A percentile compares a stretch with the other conserved stretches of the same genome.
phyloP scores from a whole-genome alignment of 2,329 filamentous ascomycete species.

The Penicillium sp. region DNA sequence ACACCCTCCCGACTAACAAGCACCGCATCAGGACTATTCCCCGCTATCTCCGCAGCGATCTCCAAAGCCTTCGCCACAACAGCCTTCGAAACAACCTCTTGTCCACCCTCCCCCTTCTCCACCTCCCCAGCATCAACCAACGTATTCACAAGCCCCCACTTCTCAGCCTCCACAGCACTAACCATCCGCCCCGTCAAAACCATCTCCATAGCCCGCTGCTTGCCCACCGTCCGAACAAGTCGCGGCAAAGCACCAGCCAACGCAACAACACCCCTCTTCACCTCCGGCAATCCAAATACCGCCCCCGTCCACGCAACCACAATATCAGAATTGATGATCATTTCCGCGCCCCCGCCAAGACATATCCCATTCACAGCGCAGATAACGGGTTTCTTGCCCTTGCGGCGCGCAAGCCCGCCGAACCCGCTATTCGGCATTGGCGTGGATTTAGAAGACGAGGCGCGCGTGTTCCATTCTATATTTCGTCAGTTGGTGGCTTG shows the following conservation, averaged over 20 bases:
- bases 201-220: constrained; percentile 72
- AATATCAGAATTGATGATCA: constrained; percentile 71
- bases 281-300: constrained; percentile 71
- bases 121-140: constrained; percentile 48
- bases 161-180: constrained; percentile 59
- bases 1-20: constrained; percentile 73
- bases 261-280: constrained; percentile 69
- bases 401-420: constrained; percentile 47
- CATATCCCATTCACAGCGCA: constrained; percentile 76
- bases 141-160: constrained; percentile 72
- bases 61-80: constrained; percentile 53
- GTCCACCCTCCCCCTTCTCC: constrained; percentile 8
- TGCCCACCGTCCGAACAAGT: constrained; percentile 65
- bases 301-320: constrained; percentile 61
- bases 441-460: constrained; percentile 14
- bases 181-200: constrained; percentile 66
- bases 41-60: constrained; percentile 63
- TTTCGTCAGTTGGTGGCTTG: not conserved
- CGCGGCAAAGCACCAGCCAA: constrained; percentile 71
- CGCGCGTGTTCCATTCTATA: constrained; percentile 37
- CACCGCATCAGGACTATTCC: constrained; percentile 73
- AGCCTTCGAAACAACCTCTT: constrained; percentile 21
- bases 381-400: constrained; percentile 68
- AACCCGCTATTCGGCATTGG: constrained; percentile 40
- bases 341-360: constrained; percentile 76